Evolutionary conservation across 225 moss, liverwort and hornwort genomes (phyloP), one percentile per base, ranked within the genome.

Genomic region (Pseudisothecium myosuroides): DNA sequence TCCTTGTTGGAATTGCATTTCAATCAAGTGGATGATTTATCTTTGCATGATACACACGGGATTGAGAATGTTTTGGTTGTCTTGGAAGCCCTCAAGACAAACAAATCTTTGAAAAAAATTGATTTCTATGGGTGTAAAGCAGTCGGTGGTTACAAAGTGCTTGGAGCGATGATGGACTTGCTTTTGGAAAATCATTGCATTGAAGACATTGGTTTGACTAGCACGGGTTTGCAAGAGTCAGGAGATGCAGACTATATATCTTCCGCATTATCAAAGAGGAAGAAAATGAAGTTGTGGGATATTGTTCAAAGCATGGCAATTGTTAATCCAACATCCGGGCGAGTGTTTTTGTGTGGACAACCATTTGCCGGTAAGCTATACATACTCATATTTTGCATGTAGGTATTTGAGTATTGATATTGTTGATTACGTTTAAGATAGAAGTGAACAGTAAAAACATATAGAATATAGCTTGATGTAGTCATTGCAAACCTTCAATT

Each of bases 91-190:
- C 1, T 66, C 0, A 66, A 66, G 66, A 19, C 10, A 3, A 66
- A 66, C 4, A 67, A 67, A 22, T 68, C 22, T 12, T 68, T 68
- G 13, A 22, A 22, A 7, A 68, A 0, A 12, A 23, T 68, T n/a
- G 4, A 5, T 37, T n/a, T 68, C 7, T 2, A 1, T 0, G 2
- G 0, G 0, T n/a, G 68, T 23, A 4, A 4, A 7, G 68, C 68
- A 22, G 12, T 68, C 1, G 24, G 69, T 24, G 39, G 69, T 24
- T 39, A 41, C 41, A 71, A 71, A 24, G 69, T 71, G 26, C 41
- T 71, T 71, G 69, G 69, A 26, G 41, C 41, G 1, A 71, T 71
- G 24, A 71, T 71, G 69, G 69, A 71, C 69, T 41, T 71, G 41
- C 69, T 71, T 1, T 71, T 71, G 8, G 69, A 71, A 8, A 71